These are phyloP conservation scores for Trypethelium eluteriae DNA, from an alignment of 495 filamentous ascomycete genomes.

Conservation along the genomic window DNA sequence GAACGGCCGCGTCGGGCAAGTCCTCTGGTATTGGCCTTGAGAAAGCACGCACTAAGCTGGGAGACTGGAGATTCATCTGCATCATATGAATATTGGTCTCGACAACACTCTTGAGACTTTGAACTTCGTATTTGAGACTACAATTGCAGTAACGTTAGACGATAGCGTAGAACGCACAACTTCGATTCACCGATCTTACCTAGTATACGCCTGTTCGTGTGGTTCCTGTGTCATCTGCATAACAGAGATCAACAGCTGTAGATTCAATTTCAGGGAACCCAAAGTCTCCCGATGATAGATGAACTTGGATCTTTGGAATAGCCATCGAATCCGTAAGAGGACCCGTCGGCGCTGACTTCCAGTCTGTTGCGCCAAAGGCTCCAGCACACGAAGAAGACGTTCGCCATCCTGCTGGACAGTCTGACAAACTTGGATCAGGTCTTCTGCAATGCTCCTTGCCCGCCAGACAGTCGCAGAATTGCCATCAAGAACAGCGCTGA, in stretches of 20 bases:
- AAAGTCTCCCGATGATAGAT: background rate
- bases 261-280: background rate
- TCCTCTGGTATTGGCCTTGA: background rate
- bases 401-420: conserved; percentile 3
- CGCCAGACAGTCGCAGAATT: background rate
- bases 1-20: background rate
- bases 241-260: conserved; percentile 1
- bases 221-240: background rate
- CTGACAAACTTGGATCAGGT: background rate
- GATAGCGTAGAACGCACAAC: background rate
- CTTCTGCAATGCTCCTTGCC: background rate
- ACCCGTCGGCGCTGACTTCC: background rate
- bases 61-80: background rate
- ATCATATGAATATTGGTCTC: background rate
- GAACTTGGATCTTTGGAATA: conserved; percentile 5
- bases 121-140: background rate
- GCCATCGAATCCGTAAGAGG: conserved; percentile 3
- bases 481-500: background rate
- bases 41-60: background rate
- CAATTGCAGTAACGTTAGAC: background rate
- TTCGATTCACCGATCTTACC: background rate
- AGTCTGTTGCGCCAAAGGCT: background rate
- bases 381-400: background rate
- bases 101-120: background rate
- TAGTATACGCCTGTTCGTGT: background rate